These are phyloP conservation scores for Iberis pinnata DNA, from an alignment of 345 rosid species.

Conservation along the genomic window DNA sequence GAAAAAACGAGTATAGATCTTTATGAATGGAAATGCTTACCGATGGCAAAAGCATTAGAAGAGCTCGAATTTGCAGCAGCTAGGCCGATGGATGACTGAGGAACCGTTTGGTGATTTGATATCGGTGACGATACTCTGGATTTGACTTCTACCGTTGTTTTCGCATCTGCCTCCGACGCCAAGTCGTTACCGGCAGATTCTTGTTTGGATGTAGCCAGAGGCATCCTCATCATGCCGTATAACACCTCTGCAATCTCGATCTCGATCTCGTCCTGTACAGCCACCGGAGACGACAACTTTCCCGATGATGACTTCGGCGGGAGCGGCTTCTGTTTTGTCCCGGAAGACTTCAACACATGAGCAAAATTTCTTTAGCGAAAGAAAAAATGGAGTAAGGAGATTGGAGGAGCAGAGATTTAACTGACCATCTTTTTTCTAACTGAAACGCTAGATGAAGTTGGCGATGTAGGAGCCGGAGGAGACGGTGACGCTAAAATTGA, in stretches of 20 bases:
- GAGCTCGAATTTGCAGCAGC: constrained; percentile 55
- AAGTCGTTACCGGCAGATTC: constrained; percentile 44
- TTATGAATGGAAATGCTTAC: constrained; percentile 32
- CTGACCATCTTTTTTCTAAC: constrained; percentile 78
- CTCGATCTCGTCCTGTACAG: constrained; percentile 91
- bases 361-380: constrained; percentile 10
- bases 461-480: constrained; percentile 61
- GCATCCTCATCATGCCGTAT: constrained; percentile 87
- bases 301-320: constrained; percentile 57
- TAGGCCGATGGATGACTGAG: constrained; percentile 49
- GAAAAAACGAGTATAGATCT: background rate
- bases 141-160: constrained; percentile 34
- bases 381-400: background rate
- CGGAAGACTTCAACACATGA: constrained; percentile 54
- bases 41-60: constrained; percentile 49
- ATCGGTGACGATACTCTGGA: constrained; percentile 87
- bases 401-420: background rate
- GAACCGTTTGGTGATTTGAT: constrained; percentile 47
- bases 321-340: constrained; percentile 60
- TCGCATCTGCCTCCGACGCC: constrained; percentile 33
- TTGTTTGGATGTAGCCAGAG: constrained; percentile 56
- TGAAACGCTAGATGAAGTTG: constrained; percentile 81
- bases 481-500: constrained; percentile 55
- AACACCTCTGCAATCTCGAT: constrained; percentile 96
- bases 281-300: constrained; percentile 44